Conservation (phyloP, 768 basidiomycete species). For the Calocera viscosa region DNA sequence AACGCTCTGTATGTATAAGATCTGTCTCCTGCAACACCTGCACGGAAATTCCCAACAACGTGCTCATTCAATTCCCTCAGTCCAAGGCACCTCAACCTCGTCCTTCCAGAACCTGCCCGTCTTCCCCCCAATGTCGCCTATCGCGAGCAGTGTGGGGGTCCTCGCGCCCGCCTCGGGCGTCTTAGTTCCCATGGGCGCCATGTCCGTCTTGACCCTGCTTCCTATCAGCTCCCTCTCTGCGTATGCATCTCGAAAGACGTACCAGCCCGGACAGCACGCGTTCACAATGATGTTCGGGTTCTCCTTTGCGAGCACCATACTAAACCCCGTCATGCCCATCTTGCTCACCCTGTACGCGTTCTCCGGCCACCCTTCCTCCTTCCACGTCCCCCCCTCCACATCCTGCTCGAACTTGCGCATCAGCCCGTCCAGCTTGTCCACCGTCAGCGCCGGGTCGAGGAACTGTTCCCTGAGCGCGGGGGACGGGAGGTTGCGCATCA, state of each 20-base stretch:
- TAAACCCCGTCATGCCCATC: conserved; percentile 7
- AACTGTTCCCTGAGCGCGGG: background rate
- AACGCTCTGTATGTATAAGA: too few relatives aligned
- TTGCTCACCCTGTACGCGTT: conserved; percentile 1
- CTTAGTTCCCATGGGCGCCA: conserved; percentile 16
- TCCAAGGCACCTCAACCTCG: conserved; percentile 9
- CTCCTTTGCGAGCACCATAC: background rate
- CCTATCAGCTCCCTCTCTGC: background rate
- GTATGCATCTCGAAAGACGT: background rate
- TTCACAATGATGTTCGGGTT: background rate
- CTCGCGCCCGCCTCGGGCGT: conserved; percentile 18
- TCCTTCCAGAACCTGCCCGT: conserved; percentile 20
- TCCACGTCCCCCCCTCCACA: background rate
- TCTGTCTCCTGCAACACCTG: too few relatives aligned
- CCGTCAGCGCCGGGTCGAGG: background rate
- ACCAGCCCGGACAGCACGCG: conserved; percentile 1
- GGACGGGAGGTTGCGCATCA: background rate
- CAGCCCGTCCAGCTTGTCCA: background rate
- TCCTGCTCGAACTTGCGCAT: background rate
- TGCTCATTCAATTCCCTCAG: background rate
- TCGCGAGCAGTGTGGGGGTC: conserved; percentile 19
- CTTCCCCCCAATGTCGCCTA: conserved; percentile 14
- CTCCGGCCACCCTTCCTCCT: conserved; percentile 5
- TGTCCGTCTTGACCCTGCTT: conserved; percentile 17
- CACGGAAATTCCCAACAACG: too few relatives aligned